Conservation (phyloP, 2,329 filamentous ascomycete genomes). For the Cladobotryum protrusum region DNA sequence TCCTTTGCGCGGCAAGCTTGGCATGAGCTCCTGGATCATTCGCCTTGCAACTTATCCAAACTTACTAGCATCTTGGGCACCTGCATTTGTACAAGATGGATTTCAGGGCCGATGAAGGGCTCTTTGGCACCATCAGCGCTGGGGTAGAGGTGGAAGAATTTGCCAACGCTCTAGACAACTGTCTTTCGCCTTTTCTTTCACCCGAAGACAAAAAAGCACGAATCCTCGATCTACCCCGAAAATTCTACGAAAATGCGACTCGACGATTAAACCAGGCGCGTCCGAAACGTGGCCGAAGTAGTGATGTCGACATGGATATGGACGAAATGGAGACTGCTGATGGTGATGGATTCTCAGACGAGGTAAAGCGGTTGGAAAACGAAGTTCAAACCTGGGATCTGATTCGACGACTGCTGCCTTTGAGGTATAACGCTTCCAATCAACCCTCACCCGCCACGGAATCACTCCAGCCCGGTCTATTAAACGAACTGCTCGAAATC, state of each 20-base stretch:
- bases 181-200: constrained; percentile 47
- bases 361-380: constrained; percentile 56
- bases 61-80: neutral
- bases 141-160: constrained; percentile 83
- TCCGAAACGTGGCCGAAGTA: constrained; percentile 25
- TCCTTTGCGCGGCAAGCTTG: constrained; percentile 7
- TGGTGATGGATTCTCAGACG: constrained; percentile 19
- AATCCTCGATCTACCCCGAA: constrained; percentile 54
- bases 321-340: constrained; percentile 41
- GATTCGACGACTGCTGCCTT: constrained; percentile 64
- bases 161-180: constrained; percentile 73
- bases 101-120: constrained; percentile 22
- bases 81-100: constrained; percentile 11
- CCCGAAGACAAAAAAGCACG: constrained; percentile 53
- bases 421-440: constrained; percentile 48
- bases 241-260: constrained; percentile 53
- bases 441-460: constrained; percentile 26
- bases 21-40: neutral
- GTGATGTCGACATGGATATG: constrained; percentile 49
- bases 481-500: constrained; percentile 65
- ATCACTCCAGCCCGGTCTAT: constrained; percentile 33
- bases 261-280: constrained; percentile 26
- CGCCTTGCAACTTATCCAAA: neutral
- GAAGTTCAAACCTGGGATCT: constrained; percentile 92
- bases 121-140: constrained; percentile 45